These are phyloP conservation scores for Nidularia pulvinata DNA, from an alignment of 768 basidiomycete species.

Conservation along the genomic window DNA sequence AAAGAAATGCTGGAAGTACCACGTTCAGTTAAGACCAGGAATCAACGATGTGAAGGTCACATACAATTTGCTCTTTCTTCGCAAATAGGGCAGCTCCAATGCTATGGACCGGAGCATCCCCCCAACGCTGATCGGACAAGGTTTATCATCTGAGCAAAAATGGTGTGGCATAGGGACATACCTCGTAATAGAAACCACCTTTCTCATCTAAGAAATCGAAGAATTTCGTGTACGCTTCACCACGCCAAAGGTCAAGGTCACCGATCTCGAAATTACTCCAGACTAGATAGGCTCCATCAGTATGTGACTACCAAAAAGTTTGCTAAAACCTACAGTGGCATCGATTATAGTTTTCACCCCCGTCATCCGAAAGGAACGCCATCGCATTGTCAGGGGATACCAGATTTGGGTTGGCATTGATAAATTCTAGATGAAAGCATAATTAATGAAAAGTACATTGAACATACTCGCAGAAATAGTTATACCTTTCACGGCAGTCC, in stretches of 20 bases:
- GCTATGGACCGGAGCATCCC: constrained; percentile 89
- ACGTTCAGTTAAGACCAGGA: not conserved
- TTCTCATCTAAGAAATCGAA: constrained; percentile 79
- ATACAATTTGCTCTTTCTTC: constrained; percentile 77
- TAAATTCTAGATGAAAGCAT: constrained; percentile 59
- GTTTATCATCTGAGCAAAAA: not conserved
- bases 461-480: not conserved
- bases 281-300: constrained; percentile 41
- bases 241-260: constrained; percentile 81
- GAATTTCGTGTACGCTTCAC: constrained; percentile 79
- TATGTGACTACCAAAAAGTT: constrained; percentile 5
- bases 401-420: constrained; percentile 56
- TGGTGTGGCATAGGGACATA: constrained; percentile 10
- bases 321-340: constrained; percentile 59
- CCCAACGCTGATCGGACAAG: constrained; percentile 66
- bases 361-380: constrained; percentile 79
- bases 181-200: constrained; percentile 93
- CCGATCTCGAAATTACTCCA: constrained; percentile 97
- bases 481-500: constrained; percentile 72
- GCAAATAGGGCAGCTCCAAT: constrained; percentile 92
- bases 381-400: constrained; percentile 74
- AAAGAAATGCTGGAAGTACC: constrained; percentile 71
- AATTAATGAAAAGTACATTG: not conserved
- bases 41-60: constrained; percentile 6
- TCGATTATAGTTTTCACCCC: constrained; percentile 70